Base-by-base conservation (phyloP, 2,329 filamentous ascomycete species). In the Fusarium ramigenum region DNA sequence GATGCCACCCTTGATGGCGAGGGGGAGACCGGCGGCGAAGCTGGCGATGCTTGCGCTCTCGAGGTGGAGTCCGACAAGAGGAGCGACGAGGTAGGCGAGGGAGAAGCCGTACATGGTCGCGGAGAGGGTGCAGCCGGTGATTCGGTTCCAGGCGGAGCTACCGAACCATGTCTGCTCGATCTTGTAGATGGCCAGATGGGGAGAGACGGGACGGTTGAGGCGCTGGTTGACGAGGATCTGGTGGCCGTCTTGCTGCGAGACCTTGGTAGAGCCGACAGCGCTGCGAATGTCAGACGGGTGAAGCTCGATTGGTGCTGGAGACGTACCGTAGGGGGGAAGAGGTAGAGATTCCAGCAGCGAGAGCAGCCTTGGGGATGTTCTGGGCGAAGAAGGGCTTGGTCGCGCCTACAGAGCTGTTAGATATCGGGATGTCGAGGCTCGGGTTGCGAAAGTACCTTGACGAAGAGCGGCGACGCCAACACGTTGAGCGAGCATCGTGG, bases 141-240 rank as follows among this genome's bases (percentile, higher is more conserved):
- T 90, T 79, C 95, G 94, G 86, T 95, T 93, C 84, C 93, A 88
- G 75, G 88, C 87, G 65, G 87, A 90, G 77, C 91, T 91, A 76
- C 88, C 87, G 83, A 93, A 92, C 92, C 92, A 97, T 78, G 94
- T 96, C 85, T 98, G 93, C 83, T 94, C 91, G 68, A 92, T 89
- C 82, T 90, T 89, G 91, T 98, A 98, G 89, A 97, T 95, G 79
- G 85, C 82, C 72, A 98, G 90, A 82, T 98, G 95, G 62, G 95
- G 95, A 50, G 94, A 89, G 78, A 97, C 88, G 80, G 95, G 95
- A 59, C 95, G 95, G 79, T 88, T 84, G 63, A 92, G 88, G 79
- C 95, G 95, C 87, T 98, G 95, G 80, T 90, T 86, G 79, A 89
- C 91, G 80, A 98, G 93, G 84, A 97, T 90, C 75, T 88, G 81